Percentiles rank a stretch among this genome's conserved stretches.
Evolutionary conservation across 768 basidiomycete genomes (phyloP).

Genomic region (Lyophyllum atratum): DNA sequence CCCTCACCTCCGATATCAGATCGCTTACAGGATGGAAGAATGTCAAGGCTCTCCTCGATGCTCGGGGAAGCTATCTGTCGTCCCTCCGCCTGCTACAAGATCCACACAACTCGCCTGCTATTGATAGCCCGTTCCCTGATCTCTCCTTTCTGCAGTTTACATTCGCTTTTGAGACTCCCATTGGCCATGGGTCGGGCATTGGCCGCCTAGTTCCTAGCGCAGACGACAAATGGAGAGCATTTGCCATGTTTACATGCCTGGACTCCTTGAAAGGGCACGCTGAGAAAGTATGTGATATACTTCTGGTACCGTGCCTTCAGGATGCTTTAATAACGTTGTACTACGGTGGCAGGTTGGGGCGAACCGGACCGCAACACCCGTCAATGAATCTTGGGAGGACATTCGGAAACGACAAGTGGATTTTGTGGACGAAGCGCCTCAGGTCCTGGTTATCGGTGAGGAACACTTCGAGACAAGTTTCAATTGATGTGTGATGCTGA

Average conservation of each 20-base stretch:
- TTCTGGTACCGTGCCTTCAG: slow-evolving; percentile 5
- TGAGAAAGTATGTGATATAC: slow-evolving; percentile 37
- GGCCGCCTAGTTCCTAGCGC: slow-evolving; percentile 51
- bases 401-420: slow-evolving; percentile 39
- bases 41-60: slow-evolving; percentile 6
- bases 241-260: slow-evolving; percentile 54
- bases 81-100: slow-evolving; percentile 7
- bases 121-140: slow-evolving; percentile 12
- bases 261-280: slow-evolving; percentile 45
- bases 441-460: slow-evolving; percentile 55
- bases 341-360: slow-evolving; percentile 13
- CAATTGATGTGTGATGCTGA: background rate
- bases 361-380: slow-evolving; percentile 7
- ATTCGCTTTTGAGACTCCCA: slow-evolving; percentile 49
- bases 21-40: slow-evolving; percentile 12
- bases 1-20: slow-evolving; percentile 15
- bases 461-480: too few relatives aligned
- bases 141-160: slow-evolving; percentile 8
- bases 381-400: slow-evolving; percentile 39
- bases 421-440: slow-evolving; percentile 49
- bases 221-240: slow-evolving; percentile 51
- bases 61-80: background rate
- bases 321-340: background rate
- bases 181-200: slow-evolving; percentile 47
- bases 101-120: slow-evolving; percentile 5